Base-by-base conservation (phyloP, 805 yeast genomes). In the Pichia eremophila region DNA sequence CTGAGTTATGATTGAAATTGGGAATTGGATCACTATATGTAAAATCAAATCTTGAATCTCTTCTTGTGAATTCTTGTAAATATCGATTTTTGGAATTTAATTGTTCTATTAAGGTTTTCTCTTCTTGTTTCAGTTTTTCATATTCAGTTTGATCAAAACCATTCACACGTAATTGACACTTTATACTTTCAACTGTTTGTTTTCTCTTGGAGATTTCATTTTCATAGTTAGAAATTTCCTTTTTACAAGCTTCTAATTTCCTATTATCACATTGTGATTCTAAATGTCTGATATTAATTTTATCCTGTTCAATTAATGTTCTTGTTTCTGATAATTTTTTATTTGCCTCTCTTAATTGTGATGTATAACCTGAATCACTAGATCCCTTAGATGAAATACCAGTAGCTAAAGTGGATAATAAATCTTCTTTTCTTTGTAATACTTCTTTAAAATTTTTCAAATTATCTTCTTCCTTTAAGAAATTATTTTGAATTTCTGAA, bases 321-420 rank as follows among this genome's bases (percentile, higher is more conserved):
- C 73, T 72, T 1, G 78, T 66, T 19, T 75, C 73, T 41, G 80
- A 74, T 8, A 81, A 61, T 38, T 69, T 71, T 25, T 73, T 73
- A 54, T 82, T 83, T 9, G 78, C 79, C 42, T 77, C 79, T 48
- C 77, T 77, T 39, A 89, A 65, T 56, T 88, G 95, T 2, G 81
- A 74, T 51, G 73, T 67, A 63, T 86, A 90, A 9, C 96, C 96
- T 34, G 85, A 81, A 56, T 81, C 83, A 0, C 81, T 69, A 0
- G 81, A 73, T 46, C 95, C 96, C 50, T 78, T 81, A 0, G 95
- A 78, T 0, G 96, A 85, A n/a, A 90, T 81, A 57, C 97, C 96
- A 0, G 96, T 87, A 0, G 89, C 80, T 39, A 90, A 70, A 0
- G 95, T 82, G 0, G 93, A 84, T 10, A 87, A 66, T 11, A 90